A percentile compares a stretch with the other conserved stretches of the same genome.
Evolutionary conservation across 305 asterid species (phyloP).

Genomic region (Fraxinus velutina): DNA sequence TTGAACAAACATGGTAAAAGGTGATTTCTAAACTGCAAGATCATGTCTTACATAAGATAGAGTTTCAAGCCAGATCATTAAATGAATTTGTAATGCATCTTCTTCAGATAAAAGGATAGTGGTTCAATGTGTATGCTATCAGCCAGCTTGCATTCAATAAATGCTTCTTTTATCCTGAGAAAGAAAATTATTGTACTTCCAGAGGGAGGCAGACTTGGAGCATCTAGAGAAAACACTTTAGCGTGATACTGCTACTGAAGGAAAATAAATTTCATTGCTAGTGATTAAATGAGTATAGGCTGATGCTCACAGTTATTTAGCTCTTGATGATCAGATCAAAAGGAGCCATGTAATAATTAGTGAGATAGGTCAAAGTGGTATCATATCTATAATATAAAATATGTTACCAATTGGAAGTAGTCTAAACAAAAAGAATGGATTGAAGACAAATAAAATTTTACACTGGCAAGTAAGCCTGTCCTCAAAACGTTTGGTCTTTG

Average conservation of each 20-base stretch:
- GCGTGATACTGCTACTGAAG: neutral
- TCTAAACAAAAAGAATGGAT: neutral
- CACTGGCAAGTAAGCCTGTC: neutral
- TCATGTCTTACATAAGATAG: neutral
- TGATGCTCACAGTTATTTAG: neutral
- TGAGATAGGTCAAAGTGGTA: neutral
- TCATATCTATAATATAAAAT: neutral
- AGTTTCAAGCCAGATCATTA: neutral
- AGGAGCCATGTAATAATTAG: neutral
- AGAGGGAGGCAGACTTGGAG: neutral
- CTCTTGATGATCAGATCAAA: neutral
- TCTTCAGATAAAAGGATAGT: neutral
- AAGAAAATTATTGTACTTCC: neutral
- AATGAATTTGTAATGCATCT: neutral
- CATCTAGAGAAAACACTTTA: neutral
- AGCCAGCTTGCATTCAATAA: neutral
- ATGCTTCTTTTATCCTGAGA: neutral
- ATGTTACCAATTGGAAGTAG: neutral
- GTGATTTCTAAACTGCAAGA: neutral
- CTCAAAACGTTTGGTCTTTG: neutral
- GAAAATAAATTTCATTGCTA: neutral
- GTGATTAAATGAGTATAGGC: neutral
- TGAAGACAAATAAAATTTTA: neutral
- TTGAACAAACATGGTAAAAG: neutral
- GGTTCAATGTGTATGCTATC: neutral